Base-by-base conservation (phyloP, 352 stramenopile genomes). In the Phytophthora citrophthora region DNA sequence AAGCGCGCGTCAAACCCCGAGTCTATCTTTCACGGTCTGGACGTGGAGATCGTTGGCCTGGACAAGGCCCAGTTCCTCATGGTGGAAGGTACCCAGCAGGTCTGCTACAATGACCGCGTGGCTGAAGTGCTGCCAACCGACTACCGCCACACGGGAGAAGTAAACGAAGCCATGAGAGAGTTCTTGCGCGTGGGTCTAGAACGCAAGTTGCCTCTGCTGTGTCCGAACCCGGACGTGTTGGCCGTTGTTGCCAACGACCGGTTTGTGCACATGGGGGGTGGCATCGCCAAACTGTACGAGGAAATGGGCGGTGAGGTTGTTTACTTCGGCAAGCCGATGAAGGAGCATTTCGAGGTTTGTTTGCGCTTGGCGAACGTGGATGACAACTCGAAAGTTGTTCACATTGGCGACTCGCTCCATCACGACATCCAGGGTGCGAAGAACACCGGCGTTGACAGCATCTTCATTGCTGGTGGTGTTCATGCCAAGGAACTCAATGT, bases 201-300 rank as follows among this genome's bases (percentile, higher is more conserved):
- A 32, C 76, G 74, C 27, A 67, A 81, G 10, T 62, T 97, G 12
- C 88, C 86, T 5, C 77, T 97, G 73, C 47, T 96, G 46, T 97
- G 89, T 68, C 89, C 83, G 13, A 96, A 97, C 70, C 91, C 91
- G 26, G 91, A 97, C 68, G 86, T 95, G 43, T 68, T 96, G 38
- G 79, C 88, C 7, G 76, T 90, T 45, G 64, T 88, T 36, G 72
- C 76, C 1, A 83, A 88, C 59, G 81, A 86, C 39, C 61, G 67
- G 12, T 82, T 86, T 29, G 79, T 82, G 46, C 77, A 88, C 60
- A 68, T 73, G 58, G 88, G 88, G 67, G 78, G 72, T 47, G 94
- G 86, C 51, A 96, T 97, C 68, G 87, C 88, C 6, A 74, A 92
- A 45, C 54, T 75, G 50, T 97, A 97, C 60, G 77, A 90, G 64